phyloP scores from a whole-genome alignment of 2,329 filamentous ascomycete genomes.

The Drechslerella coelobrocha region DNA sequence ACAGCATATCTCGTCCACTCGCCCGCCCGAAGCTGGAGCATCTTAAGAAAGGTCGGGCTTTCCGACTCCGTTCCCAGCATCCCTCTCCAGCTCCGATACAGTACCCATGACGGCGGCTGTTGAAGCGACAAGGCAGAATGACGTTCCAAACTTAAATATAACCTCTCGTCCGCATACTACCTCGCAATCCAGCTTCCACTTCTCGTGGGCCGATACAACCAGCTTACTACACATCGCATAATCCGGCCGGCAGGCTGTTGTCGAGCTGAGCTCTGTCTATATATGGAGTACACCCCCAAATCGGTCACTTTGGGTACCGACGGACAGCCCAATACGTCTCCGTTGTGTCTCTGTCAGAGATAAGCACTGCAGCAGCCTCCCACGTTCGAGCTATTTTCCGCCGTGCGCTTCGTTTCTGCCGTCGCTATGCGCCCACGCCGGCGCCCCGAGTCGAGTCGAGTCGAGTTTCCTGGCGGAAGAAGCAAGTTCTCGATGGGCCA shows the following conservation, averaged over 20 bases:
- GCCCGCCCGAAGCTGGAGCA: slow-evolving; percentile 10
- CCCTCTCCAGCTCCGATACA: too few relatives aligned
- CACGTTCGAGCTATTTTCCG: neutral
- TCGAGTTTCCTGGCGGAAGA: slow-evolving; percentile 13
- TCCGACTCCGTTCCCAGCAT: slow-evolving; percentile 17
- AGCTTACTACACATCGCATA: slow-evolving; percentile 14
- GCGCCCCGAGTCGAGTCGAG: slow-evolving; percentile 6
- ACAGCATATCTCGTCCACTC: slow-evolving; percentile 43
- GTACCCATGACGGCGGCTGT: neutral
- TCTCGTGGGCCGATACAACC: slow-evolving; percentile 14
- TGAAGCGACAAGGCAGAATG: neutral
- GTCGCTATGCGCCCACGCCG: slow-evolving; percentile 17
- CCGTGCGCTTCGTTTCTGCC: slow-evolving; percentile 21
- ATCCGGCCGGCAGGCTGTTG: neutral
- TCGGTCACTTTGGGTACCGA: neutral
- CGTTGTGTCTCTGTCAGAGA: slow-evolving; percentile 21
- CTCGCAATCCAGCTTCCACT: slow-evolving; percentile 48
- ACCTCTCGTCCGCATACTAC: slow-evolving; percentile 14
- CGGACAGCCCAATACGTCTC: neutral
- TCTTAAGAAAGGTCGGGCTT: slow-evolving; percentile 15
- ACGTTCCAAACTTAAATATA: neutral
- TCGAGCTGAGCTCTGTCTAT: neutral
- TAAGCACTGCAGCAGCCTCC: slow-evolving; percentile 11
- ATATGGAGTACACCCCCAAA: neutral
- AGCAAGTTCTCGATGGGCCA: slow-evolving; percentile 18